Base-by-base conservation (phyloP, 2,329 filamentous ascomycete genomes). In the Septoria linicola region DNA sequence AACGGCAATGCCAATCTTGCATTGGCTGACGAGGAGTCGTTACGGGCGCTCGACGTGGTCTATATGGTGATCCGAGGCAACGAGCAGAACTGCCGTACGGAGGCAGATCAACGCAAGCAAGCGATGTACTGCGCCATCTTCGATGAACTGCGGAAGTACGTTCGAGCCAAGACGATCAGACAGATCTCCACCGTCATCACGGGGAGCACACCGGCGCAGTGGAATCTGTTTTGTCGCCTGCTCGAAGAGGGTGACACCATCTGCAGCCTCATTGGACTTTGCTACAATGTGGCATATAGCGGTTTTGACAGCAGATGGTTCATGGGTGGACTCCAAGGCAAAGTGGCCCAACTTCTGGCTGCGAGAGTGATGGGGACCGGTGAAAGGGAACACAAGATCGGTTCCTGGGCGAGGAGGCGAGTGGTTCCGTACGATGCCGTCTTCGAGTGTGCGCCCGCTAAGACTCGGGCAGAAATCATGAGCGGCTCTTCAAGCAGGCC, bases 101-200 rank as follows among this genome's bases (percentile, higher is more conserved):
- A 44, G 27, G 25, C n/a, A 13, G 41, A 44, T 17, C n/a, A 25
- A 14, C 23, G n/a, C 13, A 31, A 20, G 17, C 41, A 44, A 14
- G 14, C 23, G 13, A 44, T 44, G 41, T 44, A 44, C 25, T 44
- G 41, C 16, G 41, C 41, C 3, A 44, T 44, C 25, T 34, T 44
- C 25, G 41, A 44, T 17, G 41, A 44, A 27, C 25, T 44, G n/a
- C 41, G 41, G 8, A 44, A 44, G 23, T 44, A 44, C 16, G 41
- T 44, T 14, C 41, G 41, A 14, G 41, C 25, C 3, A 44, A 34
- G 27, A 44, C 41, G 14, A 44, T 44, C 10, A 8, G 41, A 19
- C 41, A 44, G 21, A 19, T 44, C 13, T 31, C 41, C 8, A 44
- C 41, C 16, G 41, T 44, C 21, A 44, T 44, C 6, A 44, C 23